A percentile compares a stretch with the other conserved stretches of the same genome.
Conservation (phyloP, 306 rosid genomes). For the Cicer cuneatum region DNA sequence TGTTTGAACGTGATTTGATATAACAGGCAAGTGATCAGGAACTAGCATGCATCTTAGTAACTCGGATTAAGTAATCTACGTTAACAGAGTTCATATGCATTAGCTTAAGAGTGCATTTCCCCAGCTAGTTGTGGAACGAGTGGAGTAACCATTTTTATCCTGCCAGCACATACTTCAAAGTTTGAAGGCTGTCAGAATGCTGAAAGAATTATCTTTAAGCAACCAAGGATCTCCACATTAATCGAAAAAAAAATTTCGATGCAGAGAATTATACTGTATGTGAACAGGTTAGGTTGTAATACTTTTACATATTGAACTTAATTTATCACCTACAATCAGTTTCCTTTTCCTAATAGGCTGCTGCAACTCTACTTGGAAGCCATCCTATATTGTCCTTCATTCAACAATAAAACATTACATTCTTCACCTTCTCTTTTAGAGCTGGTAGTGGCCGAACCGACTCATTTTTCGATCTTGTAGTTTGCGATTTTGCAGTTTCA, state of each 20-base stretch:
- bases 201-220: slow-evolving; percentile 15
- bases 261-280: slow-evolving; percentile 33
- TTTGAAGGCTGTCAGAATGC: slow-evolving; percentile 11
- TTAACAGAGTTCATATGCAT: no score
- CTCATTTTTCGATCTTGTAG: slow-evolving; percentile 51
- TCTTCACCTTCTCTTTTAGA: slow-evolving; percentile 76
- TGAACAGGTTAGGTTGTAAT: slow-evolving; percentile 36
- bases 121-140: no score
- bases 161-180: slow-evolving; percentile 20
- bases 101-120: no score
- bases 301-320: slow-evolving; percentile 37
- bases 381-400: slow-evolving; percentile 38
- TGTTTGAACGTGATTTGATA: no score
- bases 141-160: background rate
- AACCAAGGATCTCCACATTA: slow-evolving; percentile 14
- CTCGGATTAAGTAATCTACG: no score
- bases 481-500: slow-evolving; percentile 47
- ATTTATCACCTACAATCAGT: slow-evolving; percentile 6
- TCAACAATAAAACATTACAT: slow-evolving; percentile 79
- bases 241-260: slow-evolving; percentile 42
- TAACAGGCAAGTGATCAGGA: no score
- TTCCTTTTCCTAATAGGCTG: slow-evolving; percentile 31
- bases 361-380: slow-evolving; percentile 27
- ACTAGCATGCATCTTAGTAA: no score
- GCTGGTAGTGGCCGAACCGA: slow-evolving; percentile 77